Evolutionary conservation across 495 filamentous ascomycete species (phyloP), one percentile per base, ranked within the genome.

Genomic region (Rhypophila decipiens): DNA sequence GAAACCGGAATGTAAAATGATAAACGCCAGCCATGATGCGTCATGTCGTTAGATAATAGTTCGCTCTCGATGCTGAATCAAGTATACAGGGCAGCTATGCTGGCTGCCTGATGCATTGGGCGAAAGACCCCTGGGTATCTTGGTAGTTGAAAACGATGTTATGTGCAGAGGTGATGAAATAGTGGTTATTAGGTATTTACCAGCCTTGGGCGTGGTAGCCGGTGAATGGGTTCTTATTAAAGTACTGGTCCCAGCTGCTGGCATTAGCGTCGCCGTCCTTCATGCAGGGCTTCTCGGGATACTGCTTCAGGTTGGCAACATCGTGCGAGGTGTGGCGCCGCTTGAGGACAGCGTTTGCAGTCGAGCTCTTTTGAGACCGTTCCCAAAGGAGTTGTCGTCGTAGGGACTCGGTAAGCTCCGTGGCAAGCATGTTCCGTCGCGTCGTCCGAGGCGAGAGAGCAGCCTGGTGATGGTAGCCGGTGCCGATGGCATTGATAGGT

Each of bases 381-480:
- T 73, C 57, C 53, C 63, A 56, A 41, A 65, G 44, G 45, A 75
- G 58, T 37, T 72, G 51, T 44, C 70, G 38, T 39, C 70, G 47
- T 13, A 69, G 56, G 46, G 69, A 71, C 59, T 75, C 58, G 56
- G 63, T 72, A 52, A 99, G 72, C 67, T 99, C 93, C 20, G 88
- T 90, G 27, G 88, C 84, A 46, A 99, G 79, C 93, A 99, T 99
- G 67, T 99, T 95, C 37, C 91, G 79, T 38, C 94, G 82, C 0
- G 94, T 99, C 0, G 94, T 96, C 47, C 88, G 79, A 0, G 93
- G 93, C 5, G 93, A 96, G 31, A 88, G 68, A 4, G 83, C 80
- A 18, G 75, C 75, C 46, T 80, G 80, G 49, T 84, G 82, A 17
- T 83, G 79, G 41, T 77, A 75, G 50, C 60, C 69, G 44, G 80